These are phyloP conservation scores for Loxodes magnus DNA, from an alignment of 73 alveolate genomes.

Conservation along the genomic window DNA sequence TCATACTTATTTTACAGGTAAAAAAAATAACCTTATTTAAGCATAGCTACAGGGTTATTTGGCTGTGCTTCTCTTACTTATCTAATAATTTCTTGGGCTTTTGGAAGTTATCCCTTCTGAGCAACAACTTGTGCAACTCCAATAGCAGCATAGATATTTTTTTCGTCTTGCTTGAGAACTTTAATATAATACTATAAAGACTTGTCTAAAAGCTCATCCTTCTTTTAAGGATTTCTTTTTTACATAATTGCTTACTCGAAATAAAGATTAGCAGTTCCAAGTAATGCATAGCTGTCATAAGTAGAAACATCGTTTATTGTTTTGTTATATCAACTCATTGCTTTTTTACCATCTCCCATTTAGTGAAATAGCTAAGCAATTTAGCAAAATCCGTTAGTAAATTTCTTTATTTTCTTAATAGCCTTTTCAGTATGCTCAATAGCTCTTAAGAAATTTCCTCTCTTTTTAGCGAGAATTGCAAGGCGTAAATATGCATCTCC, in stretches of 20 bases:
- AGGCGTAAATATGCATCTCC: conserved; percentile 48
- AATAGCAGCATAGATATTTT: conserved; percentile 39
- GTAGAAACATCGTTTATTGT: conserved; percentile 5
- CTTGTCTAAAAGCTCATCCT: conserved; percentile 15
- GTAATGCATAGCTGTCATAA: conserved; percentile 20
- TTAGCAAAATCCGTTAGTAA: conserved; percentile 18
- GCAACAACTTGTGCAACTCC: conserved; percentile 40
- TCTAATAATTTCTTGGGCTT: conserved; percentile 35
- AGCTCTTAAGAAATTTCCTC: conserved; percentile 28
- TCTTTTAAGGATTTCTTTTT: conserved; percentile 11
- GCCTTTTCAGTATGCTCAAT: conserved; percentile 32
- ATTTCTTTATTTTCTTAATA: conserved; percentile 15
- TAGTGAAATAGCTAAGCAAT: conserved; percentile 11
- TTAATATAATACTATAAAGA: conserved; percentile 29
- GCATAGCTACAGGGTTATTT: conserved; percentile 12
- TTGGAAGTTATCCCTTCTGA: conserved; percentile 29
- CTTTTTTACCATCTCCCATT: conserved; percentile 8
- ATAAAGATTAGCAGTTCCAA: conserved; percentile 30
- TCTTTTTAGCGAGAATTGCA: conserved; percentile 27
- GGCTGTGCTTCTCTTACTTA: conserved; percentile 22
- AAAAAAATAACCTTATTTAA: conserved; percentile 28
- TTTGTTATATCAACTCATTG: conserved; percentile 17
- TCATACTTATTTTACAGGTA: conserved; percentile 13
- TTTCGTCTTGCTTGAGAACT: conserved; percentile 37
- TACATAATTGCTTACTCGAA: conserved; percentile 20